These are phyloP conservation scores for Cinchona pubescens DNA, from an alignment of 257 asterid species.

Conservation along the genomic window DNA sequence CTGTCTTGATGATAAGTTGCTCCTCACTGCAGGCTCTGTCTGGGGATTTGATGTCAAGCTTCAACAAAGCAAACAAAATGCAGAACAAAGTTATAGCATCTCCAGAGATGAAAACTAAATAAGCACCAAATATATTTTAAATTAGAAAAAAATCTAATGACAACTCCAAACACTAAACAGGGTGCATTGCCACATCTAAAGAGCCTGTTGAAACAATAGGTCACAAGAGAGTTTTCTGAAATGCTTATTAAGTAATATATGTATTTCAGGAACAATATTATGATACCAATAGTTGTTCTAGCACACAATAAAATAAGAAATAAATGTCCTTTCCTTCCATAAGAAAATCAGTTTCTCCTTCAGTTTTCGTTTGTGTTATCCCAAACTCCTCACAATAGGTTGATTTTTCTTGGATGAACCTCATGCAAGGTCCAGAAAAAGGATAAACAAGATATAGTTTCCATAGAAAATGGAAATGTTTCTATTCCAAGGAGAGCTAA, in stretches of 20 bases:
- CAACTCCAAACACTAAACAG: neutral
- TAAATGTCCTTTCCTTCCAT: neutral
- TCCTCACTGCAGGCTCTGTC: slow-evolving; percentile 58
- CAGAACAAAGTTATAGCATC: slow-evolving; percentile 22
- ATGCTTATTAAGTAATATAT: neutral
- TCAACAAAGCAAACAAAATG: slow-evolving; percentile 32
- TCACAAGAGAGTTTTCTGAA: neutral
- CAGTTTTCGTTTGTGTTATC: neutral
- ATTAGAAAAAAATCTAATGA: neutral
- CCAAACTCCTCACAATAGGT: neutral
- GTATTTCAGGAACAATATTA: neutral
- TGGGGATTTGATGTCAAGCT: slow-evolving; percentile 91
- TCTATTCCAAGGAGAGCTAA: neutral
- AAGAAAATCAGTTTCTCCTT: neutral
- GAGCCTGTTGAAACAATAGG: neutral
- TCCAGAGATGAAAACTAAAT: slow-evolving; percentile 11
- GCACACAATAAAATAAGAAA: neutral
- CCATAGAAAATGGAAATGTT: neutral
- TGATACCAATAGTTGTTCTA: neutral
- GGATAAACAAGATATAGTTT: neutral
- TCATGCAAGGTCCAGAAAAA: neutral
- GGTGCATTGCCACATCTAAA: neutral
- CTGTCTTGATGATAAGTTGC: slow-evolving; percentile 62
- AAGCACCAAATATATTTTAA: neutral
- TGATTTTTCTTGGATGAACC: neutral